A percentile compares a stretch with the other conserved stretches of the same genome.
Evolutionary conservation across 2,329 filamentous ascomycete genomes (phyloP).

Genomic region (Dothistroma septosporum): DNA sequence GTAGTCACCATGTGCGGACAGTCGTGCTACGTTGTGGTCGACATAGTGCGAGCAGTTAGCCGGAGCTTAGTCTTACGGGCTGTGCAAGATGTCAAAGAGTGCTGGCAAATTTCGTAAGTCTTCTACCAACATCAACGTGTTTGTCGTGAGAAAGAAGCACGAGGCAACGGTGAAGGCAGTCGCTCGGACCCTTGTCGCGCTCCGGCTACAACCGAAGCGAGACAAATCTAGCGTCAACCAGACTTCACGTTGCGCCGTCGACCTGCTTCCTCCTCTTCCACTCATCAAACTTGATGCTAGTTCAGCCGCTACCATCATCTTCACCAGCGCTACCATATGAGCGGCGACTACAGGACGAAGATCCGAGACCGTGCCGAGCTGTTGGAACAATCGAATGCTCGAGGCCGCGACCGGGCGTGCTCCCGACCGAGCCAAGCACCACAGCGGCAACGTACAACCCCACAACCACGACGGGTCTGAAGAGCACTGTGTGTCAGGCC

Average conservation of each 20-base stretch:
- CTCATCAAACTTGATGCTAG: background rate
- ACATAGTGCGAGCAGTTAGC: background rate
- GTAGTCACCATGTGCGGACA: conserved; percentile 3
- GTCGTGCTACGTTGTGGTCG: background rate
- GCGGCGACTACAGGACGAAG: too few relatives aligned
- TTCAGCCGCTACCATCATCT: background rate
- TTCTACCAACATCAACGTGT: background rate
- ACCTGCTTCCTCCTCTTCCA: background rate
- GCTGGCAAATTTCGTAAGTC: background rate
- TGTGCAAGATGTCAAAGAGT: background rate
- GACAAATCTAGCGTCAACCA: background rate
- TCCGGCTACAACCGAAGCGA: background rate
- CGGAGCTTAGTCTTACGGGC: background rate
- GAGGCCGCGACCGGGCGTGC: too few relatives aligned
- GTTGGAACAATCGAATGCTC: too few relatives aligned
- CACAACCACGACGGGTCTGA: too few relatives aligned
- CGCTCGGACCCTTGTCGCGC: background rate
- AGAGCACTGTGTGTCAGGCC: too few relatives aligned
- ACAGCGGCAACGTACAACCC: too few relatives aligned
- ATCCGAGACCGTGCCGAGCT: too few relatives aligned
- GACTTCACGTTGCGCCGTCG: background rate
- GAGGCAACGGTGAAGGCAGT: background rate
- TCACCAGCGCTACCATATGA: background rate
- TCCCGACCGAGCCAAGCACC: too few relatives aligned
- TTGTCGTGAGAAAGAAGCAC: background rate